These are phyloP conservation scores for Lasiodiplodia theobromae DNA, from an alignment of 2,329 filamentous ascomycete genomes.

Conservation along the genomic window DNA sequence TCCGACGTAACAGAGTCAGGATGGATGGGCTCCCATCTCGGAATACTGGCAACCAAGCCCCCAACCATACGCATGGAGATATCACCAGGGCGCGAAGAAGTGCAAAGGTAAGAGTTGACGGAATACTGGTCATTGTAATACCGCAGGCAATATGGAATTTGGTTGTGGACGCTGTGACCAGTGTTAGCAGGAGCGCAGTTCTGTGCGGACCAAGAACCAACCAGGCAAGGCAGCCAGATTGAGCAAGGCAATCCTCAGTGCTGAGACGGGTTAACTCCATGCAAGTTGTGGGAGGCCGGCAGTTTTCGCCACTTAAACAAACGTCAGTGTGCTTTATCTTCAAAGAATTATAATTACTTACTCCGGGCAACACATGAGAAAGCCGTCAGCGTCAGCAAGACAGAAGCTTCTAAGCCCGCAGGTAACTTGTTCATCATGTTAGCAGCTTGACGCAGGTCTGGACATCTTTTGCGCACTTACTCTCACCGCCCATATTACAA, in stretches of 20 bases:
- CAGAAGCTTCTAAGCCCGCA: no score
- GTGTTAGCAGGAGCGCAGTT: background rate
- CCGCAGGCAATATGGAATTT: no score
- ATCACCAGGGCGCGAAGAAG: no score
- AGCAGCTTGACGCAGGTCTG: no score
- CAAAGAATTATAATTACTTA: background rate
- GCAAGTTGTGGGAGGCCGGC: background rate
- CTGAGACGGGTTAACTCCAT: background rate
- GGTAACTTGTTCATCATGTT: no score
- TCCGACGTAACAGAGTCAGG: no score
- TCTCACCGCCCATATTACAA: fast-evolving
- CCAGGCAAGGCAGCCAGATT: background rate
- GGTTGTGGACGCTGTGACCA: no score
- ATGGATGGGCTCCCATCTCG: no score
- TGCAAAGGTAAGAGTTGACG: no score
- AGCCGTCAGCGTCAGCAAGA: background rate
- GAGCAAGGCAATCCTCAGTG: background rate
- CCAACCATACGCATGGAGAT: no score
- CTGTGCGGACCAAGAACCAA: background rate
- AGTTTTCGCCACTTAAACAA: background rate
- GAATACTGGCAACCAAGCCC: no score
- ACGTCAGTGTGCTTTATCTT: background rate
- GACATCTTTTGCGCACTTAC: background rate
- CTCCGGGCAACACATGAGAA: background rate
- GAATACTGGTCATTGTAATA: no score